Percentiles rank a stretch among this genome's conserved stretches.
These are phyloP conservation scores for Chenopodium suecicum DNA, from an alignment of 148 eudicot species.

Conservation along the genomic window DNA sequence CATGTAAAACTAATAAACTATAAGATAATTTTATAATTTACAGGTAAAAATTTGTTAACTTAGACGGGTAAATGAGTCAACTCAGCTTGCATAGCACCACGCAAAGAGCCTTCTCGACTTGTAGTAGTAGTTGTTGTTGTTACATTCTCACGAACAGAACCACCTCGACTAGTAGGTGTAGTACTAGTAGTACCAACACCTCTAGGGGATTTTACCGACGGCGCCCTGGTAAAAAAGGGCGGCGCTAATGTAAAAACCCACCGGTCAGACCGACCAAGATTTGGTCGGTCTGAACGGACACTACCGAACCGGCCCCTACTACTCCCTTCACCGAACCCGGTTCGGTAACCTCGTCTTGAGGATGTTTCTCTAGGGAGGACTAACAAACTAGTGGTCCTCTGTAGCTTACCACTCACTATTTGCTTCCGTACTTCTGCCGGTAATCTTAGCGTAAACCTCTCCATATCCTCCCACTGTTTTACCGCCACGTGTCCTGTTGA, in stretches of 20 bases:
- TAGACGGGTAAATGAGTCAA: constrained; percentile 16
- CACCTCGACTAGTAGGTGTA: constrained; percentile 20
- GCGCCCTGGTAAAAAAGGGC: constrained; percentile 45
- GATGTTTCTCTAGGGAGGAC: constrained; percentile 27
- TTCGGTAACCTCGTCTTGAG: constrained; percentile 24
- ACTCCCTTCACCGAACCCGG: constrained; percentile 35
- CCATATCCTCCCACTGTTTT: constrained; percentile 40
- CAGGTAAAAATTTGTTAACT: background rate
- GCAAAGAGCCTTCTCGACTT: constrained; percentile 25
- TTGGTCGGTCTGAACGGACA: constrained; percentile 31
- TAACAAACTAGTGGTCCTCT: constrained; percentile 39
- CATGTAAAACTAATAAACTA: background rate
- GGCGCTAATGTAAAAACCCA: constrained; percentile 53
- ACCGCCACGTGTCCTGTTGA: constrained; percentile 54
- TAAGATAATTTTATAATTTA: background rate
- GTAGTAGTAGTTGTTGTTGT: background rate
- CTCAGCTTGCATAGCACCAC: constrained; percentile 18
- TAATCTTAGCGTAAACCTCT: constrained; percentile 40
- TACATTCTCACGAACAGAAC: constrained; percentile 11
- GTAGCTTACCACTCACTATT: constrained; percentile 34
- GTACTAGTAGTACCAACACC: constrained; percentile 27
- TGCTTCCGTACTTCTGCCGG: constrained; percentile 42
- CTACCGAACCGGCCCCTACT: constrained; percentile 27
- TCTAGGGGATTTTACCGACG: constrained; percentile 43
- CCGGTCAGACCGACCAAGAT: constrained; percentile 43